A percentile compares a stretch with the other conserved stretches of the same genome.
Conservation (phyloP, 371 early-diverging fungal genomes). For the Rhizopus sp. region DNA sequence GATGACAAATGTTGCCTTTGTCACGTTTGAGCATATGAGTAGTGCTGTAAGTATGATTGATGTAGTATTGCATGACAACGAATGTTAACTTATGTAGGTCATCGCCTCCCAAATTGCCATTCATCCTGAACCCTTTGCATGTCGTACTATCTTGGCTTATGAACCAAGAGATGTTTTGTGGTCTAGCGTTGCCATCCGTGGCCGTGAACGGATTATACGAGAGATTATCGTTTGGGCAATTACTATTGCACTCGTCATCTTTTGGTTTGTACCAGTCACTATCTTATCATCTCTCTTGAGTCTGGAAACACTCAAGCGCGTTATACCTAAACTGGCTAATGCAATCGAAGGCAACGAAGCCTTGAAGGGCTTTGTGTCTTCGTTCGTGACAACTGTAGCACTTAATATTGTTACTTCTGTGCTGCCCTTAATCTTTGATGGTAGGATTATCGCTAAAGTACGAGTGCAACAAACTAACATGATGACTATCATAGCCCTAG, state of each 20-base stretch:
- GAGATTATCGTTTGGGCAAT: constrained; percentile 45
- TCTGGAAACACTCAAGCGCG: constrained; percentile 34
- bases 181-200: constrained; percentile 59
- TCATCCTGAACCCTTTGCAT: constrained; percentile 67
- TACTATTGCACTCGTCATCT: constrained; percentile 38
- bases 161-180: constrained; percentile 78
- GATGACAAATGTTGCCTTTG: constrained; percentile 46
- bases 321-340: constrained; percentile 24
- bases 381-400: constrained; percentile 56
- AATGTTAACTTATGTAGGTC: constrained; percentile 32
- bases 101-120: constrained; percentile 62
- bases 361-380: constrained; percentile 42
- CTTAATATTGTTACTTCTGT: constrained; percentile 55
- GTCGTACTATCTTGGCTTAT: constrained; percentile 65
- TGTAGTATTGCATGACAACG: background rate
- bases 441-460: constrained; percentile 20
- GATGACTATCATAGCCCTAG: constrained; percentile 29
- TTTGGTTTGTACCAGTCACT: constrained; percentile 52
- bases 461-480: background rate
- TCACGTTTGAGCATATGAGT: constrained; percentile 45
- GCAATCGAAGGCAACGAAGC: constrained; percentile 24
- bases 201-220: constrained; percentile 42
- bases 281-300: constrained; percentile 50
- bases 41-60: constrained; percentile 36
- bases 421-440: constrained; percentile 63